phyloP scores from a whole-genome alignment of 305 asterid genomes.

The Petunia hybrid region DNA sequence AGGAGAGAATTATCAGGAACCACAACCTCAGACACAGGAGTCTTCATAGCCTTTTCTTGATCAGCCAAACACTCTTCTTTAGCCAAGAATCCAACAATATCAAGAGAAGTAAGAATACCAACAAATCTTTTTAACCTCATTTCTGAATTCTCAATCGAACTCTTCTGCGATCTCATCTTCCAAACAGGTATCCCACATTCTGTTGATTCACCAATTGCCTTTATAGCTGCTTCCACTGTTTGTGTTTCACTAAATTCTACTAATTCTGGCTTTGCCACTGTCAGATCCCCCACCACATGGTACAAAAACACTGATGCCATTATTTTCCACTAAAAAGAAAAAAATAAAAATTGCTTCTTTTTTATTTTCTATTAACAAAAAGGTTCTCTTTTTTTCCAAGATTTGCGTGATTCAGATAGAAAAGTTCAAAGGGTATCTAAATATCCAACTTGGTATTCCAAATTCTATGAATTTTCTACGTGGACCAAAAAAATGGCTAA shows the following conservation, averaged over 20 bases:
- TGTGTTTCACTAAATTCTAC: conserved; percentile 83
- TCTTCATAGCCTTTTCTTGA: conserved; percentile 72
- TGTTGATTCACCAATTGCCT: conserved; percentile 79
- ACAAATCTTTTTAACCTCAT: conserved; percentile 83
- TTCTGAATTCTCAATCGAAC: conserved; percentile 68
- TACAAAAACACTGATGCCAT: conserved; percentile 89
- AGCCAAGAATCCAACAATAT: conserved; percentile 84
- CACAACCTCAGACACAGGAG: conserved; percentile 87
- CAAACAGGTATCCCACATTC: conserved; percentile 95
- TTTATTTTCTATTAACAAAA: conserved; percentile 1
- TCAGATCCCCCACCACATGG: conserved; percentile 99
- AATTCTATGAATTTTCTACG: not conserved
- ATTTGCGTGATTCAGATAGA: not conserved
- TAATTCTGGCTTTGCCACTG: conserved; percentile 97
- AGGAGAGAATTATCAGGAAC: conserved; percentile 66
- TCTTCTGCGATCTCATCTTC: conserved; percentile 74
- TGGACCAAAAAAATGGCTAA: not conserved
- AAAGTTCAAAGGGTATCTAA: not conserved
- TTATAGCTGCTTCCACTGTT: conserved; percentile 85
- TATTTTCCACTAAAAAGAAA: not conserved
- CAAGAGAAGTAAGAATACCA: conserved; percentile 87
- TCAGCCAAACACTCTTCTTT: conserved; percentile 72
- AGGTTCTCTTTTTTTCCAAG: not conserved
- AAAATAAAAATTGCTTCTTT: not conserved
- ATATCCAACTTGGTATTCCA: not conserved